These are phyloP conservation scores for Daedaleopsis sinensis DNA, from an alignment of 768 basidiomycete genomes.

Conservation along the genomic window DNA sequence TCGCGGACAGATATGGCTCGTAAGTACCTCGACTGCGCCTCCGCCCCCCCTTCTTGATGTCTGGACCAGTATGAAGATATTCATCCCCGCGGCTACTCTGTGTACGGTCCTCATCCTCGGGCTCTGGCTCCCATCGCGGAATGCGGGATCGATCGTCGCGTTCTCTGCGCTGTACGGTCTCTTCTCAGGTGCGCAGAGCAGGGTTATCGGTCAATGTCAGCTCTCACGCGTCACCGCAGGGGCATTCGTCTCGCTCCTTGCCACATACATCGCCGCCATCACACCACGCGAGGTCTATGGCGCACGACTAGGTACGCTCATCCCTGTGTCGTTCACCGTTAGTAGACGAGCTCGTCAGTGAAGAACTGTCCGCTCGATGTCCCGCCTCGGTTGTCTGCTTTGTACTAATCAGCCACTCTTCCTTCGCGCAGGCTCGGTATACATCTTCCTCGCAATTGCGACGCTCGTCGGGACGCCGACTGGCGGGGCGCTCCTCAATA, in stretches of 20 bases:
- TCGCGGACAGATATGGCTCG: conserved; percentile 34
- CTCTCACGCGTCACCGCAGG: conserved; percentile 17
- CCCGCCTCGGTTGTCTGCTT: not conserved
- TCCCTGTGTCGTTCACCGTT: not conserved
- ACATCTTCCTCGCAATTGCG: conserved; percentile 34
- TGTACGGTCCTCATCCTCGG: conserved; percentile 30
- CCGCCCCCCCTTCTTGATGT: not conserved
- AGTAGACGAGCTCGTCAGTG: too few relatives aligned
- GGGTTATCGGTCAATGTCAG: too few relatives aligned
- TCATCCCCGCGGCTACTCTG: conserved; percentile 29
- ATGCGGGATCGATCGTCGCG: conserved; percentile 27
- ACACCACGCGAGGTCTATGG: conserved; percentile 35
- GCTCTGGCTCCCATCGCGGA: conserved; percentile 34
- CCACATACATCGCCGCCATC: conserved; percentile 35
- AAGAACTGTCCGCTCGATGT: too few relatives aligned
- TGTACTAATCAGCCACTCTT: not conserved
- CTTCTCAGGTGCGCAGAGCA: conserved; percentile 30
- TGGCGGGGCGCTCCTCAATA: conserved; percentile 33
- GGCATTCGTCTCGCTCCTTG: conserved; percentile 32
- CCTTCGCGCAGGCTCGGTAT: conserved; percentile 29
- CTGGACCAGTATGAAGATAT: conserved; percentile 29
- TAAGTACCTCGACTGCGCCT: conserved; percentile 5
- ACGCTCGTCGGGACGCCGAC: conserved; percentile 36
- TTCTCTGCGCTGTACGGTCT: conserved; percentile 36
- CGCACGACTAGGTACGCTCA: conserved; percentile 31